A percentile compares a stretch with the other conserved stretches of the same genome.
Conservation (phyloP, 1,284 basidiomycete species). For the Moniliella sp. region DNA sequence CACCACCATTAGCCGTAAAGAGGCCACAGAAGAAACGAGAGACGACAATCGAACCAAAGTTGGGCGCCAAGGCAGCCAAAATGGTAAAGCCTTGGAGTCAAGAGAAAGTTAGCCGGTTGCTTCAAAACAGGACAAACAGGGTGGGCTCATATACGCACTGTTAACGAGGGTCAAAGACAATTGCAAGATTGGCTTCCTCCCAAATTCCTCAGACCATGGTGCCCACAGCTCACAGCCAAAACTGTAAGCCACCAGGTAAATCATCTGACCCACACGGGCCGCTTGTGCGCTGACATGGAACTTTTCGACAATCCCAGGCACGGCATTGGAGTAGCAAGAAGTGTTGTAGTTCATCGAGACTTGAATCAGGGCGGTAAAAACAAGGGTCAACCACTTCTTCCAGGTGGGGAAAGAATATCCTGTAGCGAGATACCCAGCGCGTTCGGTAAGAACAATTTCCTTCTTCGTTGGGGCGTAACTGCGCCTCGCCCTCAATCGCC, state of each 20-base stretch:
- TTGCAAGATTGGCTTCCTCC: constrained; percentile 26
- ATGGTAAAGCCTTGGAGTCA: too few relatives aligned
- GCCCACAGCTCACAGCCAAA: constrained; percentile 34
- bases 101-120: too few relatives aligned
- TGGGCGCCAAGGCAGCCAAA: constrained; percentile 28
- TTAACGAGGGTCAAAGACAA: constrained; percentile 31
- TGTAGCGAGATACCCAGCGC: too few relatives aligned
- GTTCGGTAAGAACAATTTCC: too few relatives aligned
- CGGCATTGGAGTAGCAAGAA: constrained; percentile 31
- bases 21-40: constrained; percentile 30
- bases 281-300: constrained; percentile 32
- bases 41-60: constrained; percentile 25
- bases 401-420: too few relatives aligned
- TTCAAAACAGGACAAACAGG: too few relatives aligned
- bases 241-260: constrained; percentile 36
- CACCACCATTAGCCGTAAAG: constrained; percentile 34
- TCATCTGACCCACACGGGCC: constrained; percentile 35
- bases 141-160: constrained; percentile 24
- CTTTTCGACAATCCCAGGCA: constrained; percentile 16
- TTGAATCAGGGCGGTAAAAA: constrained; percentile 35
- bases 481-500: too few relatives aligned
- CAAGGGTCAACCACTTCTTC: too few relatives aligned
- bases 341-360: constrained; percentile 35
- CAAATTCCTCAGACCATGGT: constrained; percentile 32
- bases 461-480: too few relatives aligned